Evolutionary conservation across 306 rosid genomes (phyloP), one percentile per base, ranked within the genome.

Genomic region (Elaeagnus macrophylla): DNA sequence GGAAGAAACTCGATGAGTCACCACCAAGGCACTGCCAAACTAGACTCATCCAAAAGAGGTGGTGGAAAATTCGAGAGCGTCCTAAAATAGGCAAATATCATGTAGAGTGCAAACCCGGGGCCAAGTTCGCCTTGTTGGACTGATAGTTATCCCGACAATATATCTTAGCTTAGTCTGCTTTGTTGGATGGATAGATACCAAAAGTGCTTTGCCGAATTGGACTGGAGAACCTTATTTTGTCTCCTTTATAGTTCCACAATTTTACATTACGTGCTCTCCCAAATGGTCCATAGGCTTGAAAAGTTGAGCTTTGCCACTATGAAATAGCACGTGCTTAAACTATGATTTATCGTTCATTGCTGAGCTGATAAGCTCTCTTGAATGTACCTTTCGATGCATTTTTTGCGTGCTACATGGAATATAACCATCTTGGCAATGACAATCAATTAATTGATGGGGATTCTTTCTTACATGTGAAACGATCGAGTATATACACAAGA

Each of bases 171-270:
- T 5, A 55, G 6, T 13, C 19, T 71, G 84, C 70, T 53, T 58
- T 50, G 85, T 75, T 80, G 84, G 89, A 73, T 72, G 85, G 88
- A 86, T 80, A 73, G 66, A 56, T 59, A 65, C 50, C 11, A 37
- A 37, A 37, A 13, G 56, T 51, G 19, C 15, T 37, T 13, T 35
- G 57, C 61, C 70, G 56, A n/a, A 48, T 61, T 65, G 70, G 81
- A 64, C 56, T 15, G 39, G 51, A 39, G 69, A 62, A 68, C 9
- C 13, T 54, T 71, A 14, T 62, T 79, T 81, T 79, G 87, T 81
- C 67, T 49, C 43, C 0, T 71, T 12, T 32, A 55, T 52, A 19
- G 40, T 51, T 42, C n/a, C 11, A n/a, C 52, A 15, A 20, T 35
- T 38, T n/a, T 12, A 16, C 18, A 20, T 11, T 9, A 14, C 55